Percentiles rank a stretch among this genome's conserved stretches.
Evolutionary conservation across 192 early-diverging fungal species (phyloP).

Genomic region (Fimicolochytrium jonesii): DNA sequence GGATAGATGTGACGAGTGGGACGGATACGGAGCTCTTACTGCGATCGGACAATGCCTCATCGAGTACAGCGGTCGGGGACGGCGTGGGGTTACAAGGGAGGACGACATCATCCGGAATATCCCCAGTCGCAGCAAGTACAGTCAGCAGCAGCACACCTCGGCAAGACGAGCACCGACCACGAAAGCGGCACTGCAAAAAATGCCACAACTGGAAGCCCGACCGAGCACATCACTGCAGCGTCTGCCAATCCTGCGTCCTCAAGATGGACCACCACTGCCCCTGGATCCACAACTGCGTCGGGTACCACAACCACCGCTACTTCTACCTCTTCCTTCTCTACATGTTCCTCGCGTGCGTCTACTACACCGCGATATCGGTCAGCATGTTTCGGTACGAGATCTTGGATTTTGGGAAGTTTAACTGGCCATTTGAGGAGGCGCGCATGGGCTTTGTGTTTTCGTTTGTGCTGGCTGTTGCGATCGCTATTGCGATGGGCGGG

Average conservation of each 20-base stretch:
- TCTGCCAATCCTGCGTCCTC: conserved; percentile 39
- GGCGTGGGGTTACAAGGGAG: no score
- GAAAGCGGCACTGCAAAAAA: neutral
- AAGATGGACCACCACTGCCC: conserved; percentile 51
- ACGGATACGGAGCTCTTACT: no score
- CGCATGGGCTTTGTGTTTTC: conserved; percentile 26
- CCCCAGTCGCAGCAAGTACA: no score
- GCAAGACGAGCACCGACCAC: neutral
- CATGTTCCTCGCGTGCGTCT: conserved; percentile 27
- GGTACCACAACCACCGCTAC: conserved; percentile 49
- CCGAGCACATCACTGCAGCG: conserved; percentile 43
- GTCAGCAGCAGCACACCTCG: no score
- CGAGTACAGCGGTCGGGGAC: no score
- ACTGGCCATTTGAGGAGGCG: conserved; percentile 4
- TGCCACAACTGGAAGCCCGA: conserved; percentile 15
- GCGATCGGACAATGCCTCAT: no score
- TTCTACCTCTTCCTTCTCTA: conserved; percentile 49
- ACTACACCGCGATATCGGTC: conserved; percentile 18
- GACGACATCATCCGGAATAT: no score
- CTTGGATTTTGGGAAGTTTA: neutral
- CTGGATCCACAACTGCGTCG: conserved; percentile 50
- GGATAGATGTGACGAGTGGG: no score
- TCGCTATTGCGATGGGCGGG: conserved; percentile 32
- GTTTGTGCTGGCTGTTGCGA: conserved; percentile 26
- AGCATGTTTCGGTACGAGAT: conserved; percentile 20